A percentile compares a stretch with the other conserved stretches of the same genome.
These are phyloP conservation scores for Colletotrichum simmondsii DNA, from an alignment of 2,329 filamentous ascomycete species.

Conservation along the genomic window DNA sequence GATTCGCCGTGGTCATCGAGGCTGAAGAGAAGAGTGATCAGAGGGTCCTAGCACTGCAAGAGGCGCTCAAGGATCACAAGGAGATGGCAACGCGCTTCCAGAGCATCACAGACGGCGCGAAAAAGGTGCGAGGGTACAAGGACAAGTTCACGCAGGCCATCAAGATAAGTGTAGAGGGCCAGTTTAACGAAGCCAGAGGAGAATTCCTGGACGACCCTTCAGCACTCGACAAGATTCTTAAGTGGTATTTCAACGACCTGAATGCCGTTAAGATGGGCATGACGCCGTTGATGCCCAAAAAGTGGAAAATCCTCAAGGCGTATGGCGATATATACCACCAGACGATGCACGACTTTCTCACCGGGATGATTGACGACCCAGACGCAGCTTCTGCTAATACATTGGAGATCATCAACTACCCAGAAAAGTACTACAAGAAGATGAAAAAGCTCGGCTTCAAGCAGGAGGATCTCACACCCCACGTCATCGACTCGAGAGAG, in stretches of 20 bases:
- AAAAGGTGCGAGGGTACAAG: slow-evolving; percentile 94
- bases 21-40: slow-evolving; percentile 97
- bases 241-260: slow-evolving; percentile 98
- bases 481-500: slow-evolving; percentile 91
- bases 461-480: slow-evolving; percentile 80
- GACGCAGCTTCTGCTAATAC: slow-evolving; percentile 88
- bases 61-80: slow-evolving; percentile 94
- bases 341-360: slow-evolving; percentile 94
- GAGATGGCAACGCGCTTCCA: slow-evolving; percentile 94
- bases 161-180: slow-evolving; percentile 75
- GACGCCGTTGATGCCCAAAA: slow-evolving; percentile 90
- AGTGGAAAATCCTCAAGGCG: slow-evolving; percentile 94
- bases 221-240: slow-evolving; percentile 85
- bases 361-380: slow-evolving; percentile 84
- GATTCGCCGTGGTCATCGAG: slow-evolving; percentile 91
- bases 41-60: slow-evolving; percentile 89
- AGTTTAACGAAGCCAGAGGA: slow-evolving; percentile 78
- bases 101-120: slow-evolving; percentile 92
- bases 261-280: slow-evolving; percentile 95
- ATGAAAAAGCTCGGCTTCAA: slow-evolving; percentile 90
- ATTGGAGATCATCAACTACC: slow-evolving; percentile 93
- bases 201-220: slow-evolving; percentile 86
- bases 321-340: slow-evolving; percentile 92
- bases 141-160: slow-evolving; percentile 91
- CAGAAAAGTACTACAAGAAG: slow-evolving; percentile 94